Evolutionary conservation across 2,329 filamentous ascomycete species (phyloP).

Genomic region (Pseudocercospora macadamiae): DNA sequence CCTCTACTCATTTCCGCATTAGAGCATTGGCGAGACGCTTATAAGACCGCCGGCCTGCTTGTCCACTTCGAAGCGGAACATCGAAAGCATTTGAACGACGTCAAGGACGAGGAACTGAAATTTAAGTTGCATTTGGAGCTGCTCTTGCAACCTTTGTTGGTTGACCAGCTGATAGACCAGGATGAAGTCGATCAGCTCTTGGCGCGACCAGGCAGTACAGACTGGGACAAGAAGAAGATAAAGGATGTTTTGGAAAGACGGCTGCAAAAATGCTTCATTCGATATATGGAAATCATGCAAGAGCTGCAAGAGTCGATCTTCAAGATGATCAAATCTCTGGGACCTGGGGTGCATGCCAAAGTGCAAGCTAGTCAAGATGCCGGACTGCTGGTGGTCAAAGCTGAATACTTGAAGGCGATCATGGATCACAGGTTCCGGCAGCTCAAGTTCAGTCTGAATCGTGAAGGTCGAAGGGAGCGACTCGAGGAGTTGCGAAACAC

Average conservation of each 20-base stretch:
- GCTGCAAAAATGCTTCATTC: background rate
- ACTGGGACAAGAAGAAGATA: constrained; percentile 4
- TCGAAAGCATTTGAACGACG: constrained; percentile 7
- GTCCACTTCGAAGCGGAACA: constrained; percentile 12
- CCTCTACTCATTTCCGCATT: constrained; percentile 14
- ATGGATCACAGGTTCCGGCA: background rate
- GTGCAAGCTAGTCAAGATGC: constrained; percentile 4
- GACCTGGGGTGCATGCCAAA: background rate
- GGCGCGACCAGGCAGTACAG: background rate
- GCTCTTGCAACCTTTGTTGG: constrained; percentile 8
- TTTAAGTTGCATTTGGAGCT: constrained; percentile 3
- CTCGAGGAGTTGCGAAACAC: constrained; percentile 3
- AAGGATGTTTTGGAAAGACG: background rate
- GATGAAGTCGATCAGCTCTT: background rate
- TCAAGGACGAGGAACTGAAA: constrained; percentile 18
- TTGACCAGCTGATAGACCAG: background rate
- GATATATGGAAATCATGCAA: constrained; percentile 10
- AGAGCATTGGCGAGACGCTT: constrained; percentile 12
- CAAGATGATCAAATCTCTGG: constrained; percentile 6
- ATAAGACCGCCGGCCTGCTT: background rate
- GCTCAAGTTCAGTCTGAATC: constrained; percentile 11
- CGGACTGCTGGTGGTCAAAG: background rate
- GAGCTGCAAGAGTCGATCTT: constrained; percentile 6
- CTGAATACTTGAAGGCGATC: background rate
- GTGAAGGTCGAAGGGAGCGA: background rate